Conservation (phyloP, 805 yeast species). For the Babjeviella inositovora region DNA sequence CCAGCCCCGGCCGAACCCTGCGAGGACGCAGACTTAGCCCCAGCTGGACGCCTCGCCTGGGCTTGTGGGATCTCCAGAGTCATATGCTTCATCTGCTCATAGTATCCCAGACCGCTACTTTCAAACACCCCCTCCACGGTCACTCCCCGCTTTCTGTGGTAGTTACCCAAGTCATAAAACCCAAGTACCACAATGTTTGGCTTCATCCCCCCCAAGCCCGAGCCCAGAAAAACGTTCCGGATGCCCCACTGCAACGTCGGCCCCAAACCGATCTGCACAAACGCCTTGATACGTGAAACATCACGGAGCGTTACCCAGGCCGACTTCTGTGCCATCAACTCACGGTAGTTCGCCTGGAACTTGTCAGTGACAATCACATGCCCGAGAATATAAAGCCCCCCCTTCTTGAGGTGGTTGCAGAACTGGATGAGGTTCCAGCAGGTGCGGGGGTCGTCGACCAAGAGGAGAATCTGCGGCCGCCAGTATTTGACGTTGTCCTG, state of each 20-base stretch:
- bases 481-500: conserved; percentile 95
- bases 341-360: conserved; percentile 51
- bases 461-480: conserved; percentile 86
- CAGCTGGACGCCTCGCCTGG: no score
- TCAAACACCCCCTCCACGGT: conserved; percentile 1
- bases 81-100: no score
- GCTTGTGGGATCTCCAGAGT: no score
- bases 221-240: conserved; percentile 77
- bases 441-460: conserved; percentile 86
- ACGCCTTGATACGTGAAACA: conserved; percentile 67
- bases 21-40: conserved; percentile 12
- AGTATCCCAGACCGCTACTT: no score
- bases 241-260: conserved; percentile 91
- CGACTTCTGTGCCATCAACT: conserved; percentile 51
- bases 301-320: conserved; percentile 85
- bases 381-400: conserved; percentile 84
- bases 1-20: conserved; percentile 9
- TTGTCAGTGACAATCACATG: conserved; percentile 65
- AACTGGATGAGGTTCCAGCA: conserved; percentile 85
- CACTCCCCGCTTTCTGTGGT: conserved; percentile 1
- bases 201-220: conserved; percentile 97
- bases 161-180: conserved; percentile 48
- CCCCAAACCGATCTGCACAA: conserved; percentile 83
- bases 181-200: conserved; percentile 93
- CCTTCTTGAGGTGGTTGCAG: conserved; percentile 90